Percentiles rank a stretch among this genome's conserved stretches.
Conservation (phyloP, 345 rosid genomes). For the Raphanus sativus region DNA sequence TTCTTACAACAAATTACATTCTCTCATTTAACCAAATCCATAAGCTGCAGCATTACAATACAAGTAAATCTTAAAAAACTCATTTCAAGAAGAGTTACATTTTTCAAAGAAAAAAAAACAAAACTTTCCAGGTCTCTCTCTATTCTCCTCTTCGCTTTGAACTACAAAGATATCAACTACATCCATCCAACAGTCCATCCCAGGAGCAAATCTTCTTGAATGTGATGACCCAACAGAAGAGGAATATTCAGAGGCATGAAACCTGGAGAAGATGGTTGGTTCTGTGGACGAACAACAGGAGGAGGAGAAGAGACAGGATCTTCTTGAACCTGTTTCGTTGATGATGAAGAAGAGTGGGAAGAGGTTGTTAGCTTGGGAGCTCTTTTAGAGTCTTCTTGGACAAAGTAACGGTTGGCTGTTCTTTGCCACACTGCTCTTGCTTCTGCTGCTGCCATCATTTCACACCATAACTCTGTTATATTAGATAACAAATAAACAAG, state of each 20-base stretch:
- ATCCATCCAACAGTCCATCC: slow-evolving; percentile 98
- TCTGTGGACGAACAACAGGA: slow-evolving; percentile 40
- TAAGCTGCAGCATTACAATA: slow-evolving; percentile 1
- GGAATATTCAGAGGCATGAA: slow-evolving; percentile 56
- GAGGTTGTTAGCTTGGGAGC: slow-evolving; percentile 94
- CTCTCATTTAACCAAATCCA: slow-evolving; percentile 9
- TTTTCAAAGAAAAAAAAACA: no score
- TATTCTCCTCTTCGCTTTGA: no score
- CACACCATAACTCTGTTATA: slow-evolving; percentile 34
- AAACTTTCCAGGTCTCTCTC: no score
- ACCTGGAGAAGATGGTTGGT: slow-evolving; percentile 45
- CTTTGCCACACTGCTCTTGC: slow-evolving; percentile 96
- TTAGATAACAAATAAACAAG: no score
- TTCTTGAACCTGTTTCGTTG: slow-evolving; percentile 55
- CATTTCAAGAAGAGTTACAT: slow-evolving; percentile 6
- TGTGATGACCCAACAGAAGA: slow-evolving; percentile 61
- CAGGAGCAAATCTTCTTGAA: no score
- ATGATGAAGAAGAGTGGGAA: slow-evolving; percentile 53
- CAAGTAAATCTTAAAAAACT: background rate
- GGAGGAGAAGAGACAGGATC: slow-evolving; percentile 52
- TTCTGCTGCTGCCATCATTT: slow-evolving; percentile 80
- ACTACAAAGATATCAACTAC: slow-evolving; percentile 68
- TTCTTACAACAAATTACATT: slow-evolving; percentile 26
- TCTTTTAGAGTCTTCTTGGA: slow-evolving; percentile 96
- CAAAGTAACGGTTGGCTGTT: slow-evolving; percentile 84